These are phyloP conservation scores for Fusarium begoniae DNA, from an alignment of 2,329 filamentous ascomycete genomes.

Conservation along the genomic window DNA sequence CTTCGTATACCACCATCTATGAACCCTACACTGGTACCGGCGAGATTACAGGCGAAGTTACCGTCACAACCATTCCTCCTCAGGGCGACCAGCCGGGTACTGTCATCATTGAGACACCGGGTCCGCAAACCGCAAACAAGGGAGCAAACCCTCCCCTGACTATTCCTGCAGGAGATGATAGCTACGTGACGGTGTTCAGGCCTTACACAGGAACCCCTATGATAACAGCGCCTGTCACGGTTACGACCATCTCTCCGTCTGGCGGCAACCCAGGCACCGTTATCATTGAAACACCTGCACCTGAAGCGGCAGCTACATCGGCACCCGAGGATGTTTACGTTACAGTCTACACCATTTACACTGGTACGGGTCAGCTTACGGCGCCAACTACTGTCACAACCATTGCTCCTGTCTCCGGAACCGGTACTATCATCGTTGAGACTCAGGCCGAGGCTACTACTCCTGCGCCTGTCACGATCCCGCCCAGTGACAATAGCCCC, in stretches of 20 bases:
- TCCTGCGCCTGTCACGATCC: slow-evolving; percentile 11
- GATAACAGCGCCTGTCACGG: slow-evolving; percentile 17
- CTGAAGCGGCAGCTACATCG: background rate
- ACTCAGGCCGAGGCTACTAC: slow-evolving; percentile 8
- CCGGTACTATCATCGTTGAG: slow-evolving; percentile 27
- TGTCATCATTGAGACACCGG: slow-evolving; percentile 21
- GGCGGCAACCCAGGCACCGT: slow-evolving; percentile 23
- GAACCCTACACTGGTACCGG: slow-evolving; percentile 17
- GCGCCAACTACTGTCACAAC: slow-evolving; percentile 15
- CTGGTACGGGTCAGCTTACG: slow-evolving; percentile 11
- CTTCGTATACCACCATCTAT: slow-evolving; percentile 24
- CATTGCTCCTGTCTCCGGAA: slow-evolving; percentile 20
- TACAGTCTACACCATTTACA: slow-evolving; percentile 20
- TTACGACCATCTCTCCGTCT: slow-evolving; percentile 12
- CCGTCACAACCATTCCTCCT: slow-evolving; percentile 4
- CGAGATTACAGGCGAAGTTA: slow-evolving; percentile 4
- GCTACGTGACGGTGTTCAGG: slow-evolving; percentile 27
- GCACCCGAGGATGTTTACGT: slow-evolving; percentile 5
- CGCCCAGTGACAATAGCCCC: slow-evolving; percentile 12
- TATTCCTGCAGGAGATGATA: slow-evolving; percentile 11
- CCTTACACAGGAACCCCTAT: slow-evolving; percentile 22
- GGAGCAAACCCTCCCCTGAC: slow-evolving; percentile 12
- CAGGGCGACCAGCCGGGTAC: slow-evolving; percentile 17
- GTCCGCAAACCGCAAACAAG: slow-evolving; percentile 4
- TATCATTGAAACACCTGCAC: slow-evolving; percentile 23